Evolutionary conservation across 2,329 filamentous ascomycete species (phyloP), one percentile per base, ranked within the genome.

Genomic region (Botrytis aclada): DNA sequence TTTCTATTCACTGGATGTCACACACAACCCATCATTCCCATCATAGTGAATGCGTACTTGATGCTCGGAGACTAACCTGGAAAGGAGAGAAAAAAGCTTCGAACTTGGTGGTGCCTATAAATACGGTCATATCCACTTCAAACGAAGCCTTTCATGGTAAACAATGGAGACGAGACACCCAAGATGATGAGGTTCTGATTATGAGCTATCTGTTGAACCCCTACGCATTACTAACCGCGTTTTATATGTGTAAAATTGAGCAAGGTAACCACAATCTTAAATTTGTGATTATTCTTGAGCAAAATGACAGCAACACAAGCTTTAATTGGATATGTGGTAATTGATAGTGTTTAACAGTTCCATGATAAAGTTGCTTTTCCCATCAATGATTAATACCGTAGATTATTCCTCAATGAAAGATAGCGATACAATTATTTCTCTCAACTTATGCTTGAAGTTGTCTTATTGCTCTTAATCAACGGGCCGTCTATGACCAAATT

Each of bases 1-100:
- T 18, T 29, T 9, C n/a, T 56, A 2, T 54, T 29, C 1, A 8
- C 9, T 18, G 3, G 0, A 56, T 18, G 18, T 18, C n/a, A 32
- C 3, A 29, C 8, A 2, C 6, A 56, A 54, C 9, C n/a, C 16
- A 9, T 7, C 3, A 29, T 9, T 0, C 3, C 0, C n/a, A 32
- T 32, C 18, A 54, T 18, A 18, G n/a, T 32, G 1, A 16, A 32
- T 29, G 0, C 7, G 6, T 4, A 3, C 3, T n/a, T 29, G 12
- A 6, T 56, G 1, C 7, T 56, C 14, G n/a, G 51, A 56, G 2
- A 56, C 3, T 16, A 32, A 56, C 7, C 6, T 4, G 3, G n/a
- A 32, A 54, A n/a, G 6, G 16, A 3, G 10, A 56, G 51, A 2
- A 29, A 14, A 32, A 32, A 29, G 6, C 1, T 56, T 8, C 9